phyloP scores from a whole-genome alignment of 768 basidiomycete genomes.

The Kwoniella pini region DNA sequence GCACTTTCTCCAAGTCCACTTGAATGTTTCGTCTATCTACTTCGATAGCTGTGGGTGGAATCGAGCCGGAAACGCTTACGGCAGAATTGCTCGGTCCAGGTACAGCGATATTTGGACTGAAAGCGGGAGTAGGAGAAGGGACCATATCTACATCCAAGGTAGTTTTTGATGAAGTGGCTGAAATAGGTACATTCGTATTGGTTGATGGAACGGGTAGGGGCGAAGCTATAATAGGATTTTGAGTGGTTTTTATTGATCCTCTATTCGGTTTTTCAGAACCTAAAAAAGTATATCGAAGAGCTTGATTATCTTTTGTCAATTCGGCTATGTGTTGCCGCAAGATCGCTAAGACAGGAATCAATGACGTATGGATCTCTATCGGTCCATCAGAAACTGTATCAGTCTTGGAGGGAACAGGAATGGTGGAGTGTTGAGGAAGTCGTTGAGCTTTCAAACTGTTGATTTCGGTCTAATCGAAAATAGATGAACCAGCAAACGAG shows the following conservation, averaged over 20 bases:
- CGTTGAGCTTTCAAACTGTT: neutral
- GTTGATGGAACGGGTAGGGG: constrained; percentile 6
- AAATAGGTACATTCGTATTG: neutral
- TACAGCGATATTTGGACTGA: too few relatives aligned
- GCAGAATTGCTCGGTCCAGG: too few relatives aligned
- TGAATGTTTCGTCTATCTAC: neutral
- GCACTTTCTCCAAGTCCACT: constrained; percentile 37
- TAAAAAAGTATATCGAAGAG: constrained; percentile 41
- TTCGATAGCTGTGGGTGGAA: too few relatives aligned
- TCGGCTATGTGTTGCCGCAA: constrained; percentile 38
- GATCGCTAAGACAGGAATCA: constrained; percentile 30
- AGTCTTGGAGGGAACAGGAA: neutral
- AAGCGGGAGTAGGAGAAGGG: neutral
- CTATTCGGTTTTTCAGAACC: constrained; percentile 11
- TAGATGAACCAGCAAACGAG: neutral
- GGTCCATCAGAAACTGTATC: neutral
- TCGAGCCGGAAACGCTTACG: too few relatives aligned
- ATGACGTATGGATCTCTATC: constrained; percentile 30
- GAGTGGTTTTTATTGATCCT: constrained; percentile 12
- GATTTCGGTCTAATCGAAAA: constrained; percentile 26
- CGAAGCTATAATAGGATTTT: constrained; percentile 7
- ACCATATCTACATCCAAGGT: constrained; percentile 17
- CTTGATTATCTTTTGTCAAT: constrained; percentile 42
- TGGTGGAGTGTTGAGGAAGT: constrained; percentile 15
- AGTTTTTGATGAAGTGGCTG: constrained; percentile 8